Conservation (phyloP, 768 basidiomycete species). For the Coprinopsis strossmayeri region DNA sequence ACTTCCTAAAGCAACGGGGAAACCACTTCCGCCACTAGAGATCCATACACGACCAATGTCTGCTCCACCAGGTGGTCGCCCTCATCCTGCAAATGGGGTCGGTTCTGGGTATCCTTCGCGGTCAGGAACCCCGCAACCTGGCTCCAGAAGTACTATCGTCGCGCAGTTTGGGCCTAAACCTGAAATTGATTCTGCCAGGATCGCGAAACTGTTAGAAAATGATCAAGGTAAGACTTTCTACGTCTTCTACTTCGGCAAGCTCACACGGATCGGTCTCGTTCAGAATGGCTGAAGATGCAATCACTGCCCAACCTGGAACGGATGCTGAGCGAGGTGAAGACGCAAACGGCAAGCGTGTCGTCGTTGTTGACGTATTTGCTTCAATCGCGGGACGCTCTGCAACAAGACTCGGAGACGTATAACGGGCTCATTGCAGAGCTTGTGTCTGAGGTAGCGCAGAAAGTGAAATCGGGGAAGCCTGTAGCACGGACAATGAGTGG, state of each 20-base stretch:
- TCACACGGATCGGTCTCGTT: not conserved
- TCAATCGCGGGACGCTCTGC: slow-evolving; percentile 73
- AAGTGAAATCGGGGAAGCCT: slow-evolving; percentile 63
- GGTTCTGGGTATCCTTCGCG: slow-evolving; percentile 42
- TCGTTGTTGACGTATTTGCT: slow-evolving; percentile 72
- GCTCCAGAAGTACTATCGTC: slow-evolving; percentile 24
- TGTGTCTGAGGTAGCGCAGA: slow-evolving; percentile 81
- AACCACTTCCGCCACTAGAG: slow-evolving; percentile 70
- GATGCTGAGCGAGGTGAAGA: slow-evolving; percentile 59
- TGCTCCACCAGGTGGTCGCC: slow-evolving; percentile 62
- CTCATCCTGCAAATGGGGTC: slow-evolving; percentile 26
- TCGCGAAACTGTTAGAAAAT: slow-evolving; percentile 59
- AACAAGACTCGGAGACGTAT: slow-evolving; percentile 85
- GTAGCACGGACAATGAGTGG: slow-evolving; percentile 28
- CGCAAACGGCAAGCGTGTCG: slow-evolving; percentile 72
- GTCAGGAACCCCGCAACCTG: slow-evolving; percentile 42
- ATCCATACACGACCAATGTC: slow-evolving; percentile 81
- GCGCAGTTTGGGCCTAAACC: slow-evolving; percentile 71
- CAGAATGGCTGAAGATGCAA: slow-evolving; percentile 69
- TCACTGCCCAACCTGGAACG: slow-evolving; percentile 62
- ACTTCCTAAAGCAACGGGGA: slow-evolving; percentile 57
- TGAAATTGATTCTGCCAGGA: slow-evolving; percentile 58
- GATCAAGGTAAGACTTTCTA: slow-evolving; percentile 48
- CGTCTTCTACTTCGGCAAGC: not conserved
- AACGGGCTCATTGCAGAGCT: slow-evolving; percentile 88